These are phyloP conservation scores for Rhodosporidiobolus odoratus DNA, from an alignment of 768 basidiomycete genomes.

Conservation along the genomic window DNA sequence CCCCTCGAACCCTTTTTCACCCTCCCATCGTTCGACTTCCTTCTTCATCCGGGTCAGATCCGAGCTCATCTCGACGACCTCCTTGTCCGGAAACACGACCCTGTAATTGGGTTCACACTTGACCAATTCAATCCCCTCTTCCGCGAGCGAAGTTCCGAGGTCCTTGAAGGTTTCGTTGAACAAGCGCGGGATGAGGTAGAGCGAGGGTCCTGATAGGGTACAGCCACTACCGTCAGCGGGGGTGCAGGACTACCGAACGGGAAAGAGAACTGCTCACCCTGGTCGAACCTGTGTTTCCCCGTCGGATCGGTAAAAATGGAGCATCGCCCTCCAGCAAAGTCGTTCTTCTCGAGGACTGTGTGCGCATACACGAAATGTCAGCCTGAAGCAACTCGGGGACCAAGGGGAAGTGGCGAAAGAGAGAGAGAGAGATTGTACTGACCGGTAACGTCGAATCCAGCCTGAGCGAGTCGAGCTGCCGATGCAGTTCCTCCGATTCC, in stretches of 20 bases:
- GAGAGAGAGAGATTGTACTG: background rate
- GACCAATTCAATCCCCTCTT: conserved; percentile 47
- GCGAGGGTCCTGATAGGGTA: conserved; percentile 47
- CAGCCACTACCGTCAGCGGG: too few relatives aligned
- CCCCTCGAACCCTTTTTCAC: conserved; percentile 46
- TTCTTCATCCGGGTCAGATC: conserved; percentile 46
- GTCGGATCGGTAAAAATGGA: conserved; percentile 45
- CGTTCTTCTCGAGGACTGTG: conserved; percentile 49
- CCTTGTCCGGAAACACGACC: conserved; percentile 50
- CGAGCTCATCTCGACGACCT: conserved; percentile 46
- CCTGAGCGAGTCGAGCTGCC: conserved; percentile 49
- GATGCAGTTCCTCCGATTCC: conserved; percentile 49
- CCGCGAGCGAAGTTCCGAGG: conserved; percentile 45
- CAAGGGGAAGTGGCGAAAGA: background rate
- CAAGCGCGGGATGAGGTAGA: conserved; percentile 48
- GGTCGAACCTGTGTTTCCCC: conserved; percentile 49
- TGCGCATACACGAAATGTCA: too few relatives aligned
- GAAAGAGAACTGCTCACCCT: conserved; percentile 40
- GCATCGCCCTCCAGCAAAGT: conserved; percentile 50
- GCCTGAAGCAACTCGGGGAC: background rate
- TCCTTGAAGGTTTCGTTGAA: conserved; percentile 49
- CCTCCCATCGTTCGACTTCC: conserved; percentile 50
- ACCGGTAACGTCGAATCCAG: conserved; percentile 48
- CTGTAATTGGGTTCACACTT: conserved; percentile 51
- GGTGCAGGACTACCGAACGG: background rate